These are phyloP conservation scores for Escallonia herrerae DNA, from an alignment of 129 eudicot genomes.

Conservation along the genomic window DNA sequence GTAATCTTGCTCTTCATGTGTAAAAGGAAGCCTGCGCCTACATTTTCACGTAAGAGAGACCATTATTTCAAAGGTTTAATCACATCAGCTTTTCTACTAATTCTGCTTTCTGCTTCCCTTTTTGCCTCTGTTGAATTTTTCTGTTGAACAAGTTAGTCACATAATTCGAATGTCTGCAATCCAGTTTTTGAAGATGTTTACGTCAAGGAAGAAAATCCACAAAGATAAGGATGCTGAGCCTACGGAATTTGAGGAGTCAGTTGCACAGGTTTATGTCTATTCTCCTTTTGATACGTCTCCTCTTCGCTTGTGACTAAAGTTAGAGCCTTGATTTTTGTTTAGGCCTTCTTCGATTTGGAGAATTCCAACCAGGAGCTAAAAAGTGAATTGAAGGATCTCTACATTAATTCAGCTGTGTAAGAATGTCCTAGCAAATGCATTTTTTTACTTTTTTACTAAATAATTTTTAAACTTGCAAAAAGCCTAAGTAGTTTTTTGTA, in stretches of 20 bases:
- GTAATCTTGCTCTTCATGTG: too few species aligned
- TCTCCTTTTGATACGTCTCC: neutral
- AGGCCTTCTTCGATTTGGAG: constrained; percentile 64
- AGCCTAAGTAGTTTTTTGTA: neutral
- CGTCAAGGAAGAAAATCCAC: constrained; percentile 35
- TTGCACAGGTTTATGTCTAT: constrained; percentile 37
- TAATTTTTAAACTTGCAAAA: too few species aligned
- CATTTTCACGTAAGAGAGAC: too few species aligned
- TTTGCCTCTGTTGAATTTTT: too few species aligned
- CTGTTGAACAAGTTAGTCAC: too few species aligned
- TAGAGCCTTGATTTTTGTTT: neutral
- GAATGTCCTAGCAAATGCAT: neutral
- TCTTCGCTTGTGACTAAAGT: neutral
- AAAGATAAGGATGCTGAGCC: constrained; percentile 46
- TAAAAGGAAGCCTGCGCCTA: too few species aligned
- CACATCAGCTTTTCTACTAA: too few species aligned
- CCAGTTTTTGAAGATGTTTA: constrained; percentile 36
- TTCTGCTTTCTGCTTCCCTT: too few species aligned
- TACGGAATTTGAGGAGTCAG: constrained; percentile 48
- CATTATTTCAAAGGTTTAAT: too few species aligned
- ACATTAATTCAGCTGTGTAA: constrained; percentile 51
- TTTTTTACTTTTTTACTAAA: too few species aligned
- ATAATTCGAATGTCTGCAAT: too few species aligned
- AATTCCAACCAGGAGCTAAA: constrained; percentile 57
- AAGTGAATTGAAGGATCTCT: constrained; percentile 70